A percentile compares a stretch with the other conserved stretches of the same genome.
phyloP scores from a whole-genome alignment of 2,329 filamentous ascomycete genomes.

The Fusarium chuoi region DNA sequence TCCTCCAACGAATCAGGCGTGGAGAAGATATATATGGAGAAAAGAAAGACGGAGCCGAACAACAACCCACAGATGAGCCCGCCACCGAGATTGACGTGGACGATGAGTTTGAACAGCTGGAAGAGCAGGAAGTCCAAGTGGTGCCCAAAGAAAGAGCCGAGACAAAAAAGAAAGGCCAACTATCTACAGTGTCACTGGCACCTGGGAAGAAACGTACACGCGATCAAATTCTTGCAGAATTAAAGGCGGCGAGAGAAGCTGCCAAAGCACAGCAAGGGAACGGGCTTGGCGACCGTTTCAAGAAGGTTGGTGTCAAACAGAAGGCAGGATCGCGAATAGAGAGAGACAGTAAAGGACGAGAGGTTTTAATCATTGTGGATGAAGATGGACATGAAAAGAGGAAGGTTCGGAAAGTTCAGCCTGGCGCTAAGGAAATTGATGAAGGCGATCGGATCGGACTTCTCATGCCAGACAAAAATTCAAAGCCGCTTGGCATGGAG shows the following conservation, averaged over 20 bases:
- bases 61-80: constrained; percentile 45
- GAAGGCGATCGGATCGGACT: constrained; percentile 54
- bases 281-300: constrained; percentile 68
- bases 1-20: constrained; percentile 74
- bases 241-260: constrained; percentile 71
- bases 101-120: constrained; percentile 71
- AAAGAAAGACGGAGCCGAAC: constrained; percentile 40
- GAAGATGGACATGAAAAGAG: constrained; percentile 74
- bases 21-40: constrained; percentile 74
- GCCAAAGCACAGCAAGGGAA: constrained; percentile 65
- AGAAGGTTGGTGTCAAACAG: constrained; percentile 69
- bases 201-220: constrained; percentile 71
- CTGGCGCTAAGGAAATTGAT: constrained; percentile 51
- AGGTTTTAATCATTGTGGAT: constrained; percentile 73
- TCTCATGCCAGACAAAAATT: constrained; percentile 64
- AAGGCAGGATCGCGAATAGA: constrained; percentile 68
- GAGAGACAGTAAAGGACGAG: constrained; percentile 67
- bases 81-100: constrained; percentile 62
- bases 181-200: constrained; percentile 63
- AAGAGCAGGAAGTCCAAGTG: constrained; percentile 64
- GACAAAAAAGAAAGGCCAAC: constrained; percentile 68
- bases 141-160: constrained; percentile 61
- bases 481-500: constrained; percentile 71
- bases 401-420: constrained; percentile 67
- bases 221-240: constrained; percentile 73